A percentile compares a stretch with the other conserved stretches of the same genome.
Conservation (phyloP, 768 basidiomycete species). For the Brasilioporus rufonigricans region DNA sequence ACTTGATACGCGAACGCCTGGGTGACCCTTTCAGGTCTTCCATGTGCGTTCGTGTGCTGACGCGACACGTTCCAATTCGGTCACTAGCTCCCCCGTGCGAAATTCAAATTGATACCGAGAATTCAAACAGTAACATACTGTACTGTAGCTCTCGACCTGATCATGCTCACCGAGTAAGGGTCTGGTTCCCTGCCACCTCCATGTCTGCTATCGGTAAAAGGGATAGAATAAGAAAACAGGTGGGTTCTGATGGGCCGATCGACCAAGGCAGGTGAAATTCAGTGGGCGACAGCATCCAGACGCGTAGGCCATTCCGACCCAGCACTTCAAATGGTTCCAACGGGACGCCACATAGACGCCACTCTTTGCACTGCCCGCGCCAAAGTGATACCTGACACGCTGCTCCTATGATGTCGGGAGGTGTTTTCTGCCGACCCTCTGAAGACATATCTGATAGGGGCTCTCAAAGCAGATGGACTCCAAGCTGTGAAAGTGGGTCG, state of each 20-base stretch:
- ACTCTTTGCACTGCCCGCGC: background rate
- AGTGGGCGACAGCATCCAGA: background rate
- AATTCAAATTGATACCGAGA: too few relatives aligned
- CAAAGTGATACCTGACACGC: too few relatives aligned
- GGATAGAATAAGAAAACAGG: background rate
- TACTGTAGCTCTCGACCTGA: too few relatives aligned
- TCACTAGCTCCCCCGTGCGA: too few relatives aligned
- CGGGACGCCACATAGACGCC: background rate
- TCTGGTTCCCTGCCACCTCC: background rate
- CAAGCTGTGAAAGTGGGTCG: constrained; percentile 1
- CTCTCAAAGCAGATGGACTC: background rate
- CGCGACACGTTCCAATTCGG: too few relatives aligned
- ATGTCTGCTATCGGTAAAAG: background rate
- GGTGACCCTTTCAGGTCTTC: too few relatives aligned
- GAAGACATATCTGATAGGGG: too few relatives aligned
- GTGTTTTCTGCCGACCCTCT: background rate
- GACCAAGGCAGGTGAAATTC: background rate
- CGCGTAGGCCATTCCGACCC: background rate
- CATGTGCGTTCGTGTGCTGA: too few relatives aligned
- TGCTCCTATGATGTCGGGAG: too few relatives aligned
- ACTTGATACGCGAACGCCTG: too few relatives aligned
- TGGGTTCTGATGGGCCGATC: background rate
- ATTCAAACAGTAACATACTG: too few relatives aligned
- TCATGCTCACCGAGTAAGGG: too few relatives aligned
- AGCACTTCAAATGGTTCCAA: background rate